These are phyloP conservation scores for Saprolegnia diclina DNA, from an alignment of 352 stramenopile species.

Conservation along the genomic window DNA sequence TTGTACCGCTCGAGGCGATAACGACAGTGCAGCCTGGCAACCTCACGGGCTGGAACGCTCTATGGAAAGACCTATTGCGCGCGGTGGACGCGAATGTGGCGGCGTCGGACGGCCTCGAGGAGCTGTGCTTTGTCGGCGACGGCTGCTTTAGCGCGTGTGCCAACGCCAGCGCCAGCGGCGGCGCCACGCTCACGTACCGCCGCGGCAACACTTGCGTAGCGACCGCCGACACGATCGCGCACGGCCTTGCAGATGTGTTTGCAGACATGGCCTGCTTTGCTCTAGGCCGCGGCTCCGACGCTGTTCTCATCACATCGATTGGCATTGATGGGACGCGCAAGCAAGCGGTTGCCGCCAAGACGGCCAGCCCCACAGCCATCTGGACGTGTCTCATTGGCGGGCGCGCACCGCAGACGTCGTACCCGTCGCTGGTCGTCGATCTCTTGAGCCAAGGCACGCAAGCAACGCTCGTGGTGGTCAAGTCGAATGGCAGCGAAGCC, in stretches of 20 bases:
- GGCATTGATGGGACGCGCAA: neutral
- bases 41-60: neutral
- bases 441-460: neutral
- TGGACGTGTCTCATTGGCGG: constrained; percentile 3
- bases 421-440: neutral
- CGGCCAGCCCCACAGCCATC: neutral
- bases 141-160: neutral
- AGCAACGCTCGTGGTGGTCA: neutral
- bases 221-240: neutral
- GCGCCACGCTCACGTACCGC: neutral
- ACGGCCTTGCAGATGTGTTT: neutral
- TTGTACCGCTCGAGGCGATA: neutral
- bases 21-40: neutral
- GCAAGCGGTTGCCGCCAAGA: neutral
- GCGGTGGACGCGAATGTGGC: neutral
- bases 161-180: constrained; percentile 1
- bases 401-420: neutral
- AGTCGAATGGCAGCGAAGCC: neutral
- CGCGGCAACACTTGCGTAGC: neutral
- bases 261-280: constrained; percentile 1
- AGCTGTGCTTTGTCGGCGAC: constrained; percentile 4
- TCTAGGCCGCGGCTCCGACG: neutral
- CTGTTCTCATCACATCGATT: neutral
- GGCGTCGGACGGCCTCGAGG: neutral
- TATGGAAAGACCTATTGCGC: neutral